phyloP scores from a whole-genome alignment of 371 early-diverging fungal species.

The Dichotomocladium elegans region DNA sequence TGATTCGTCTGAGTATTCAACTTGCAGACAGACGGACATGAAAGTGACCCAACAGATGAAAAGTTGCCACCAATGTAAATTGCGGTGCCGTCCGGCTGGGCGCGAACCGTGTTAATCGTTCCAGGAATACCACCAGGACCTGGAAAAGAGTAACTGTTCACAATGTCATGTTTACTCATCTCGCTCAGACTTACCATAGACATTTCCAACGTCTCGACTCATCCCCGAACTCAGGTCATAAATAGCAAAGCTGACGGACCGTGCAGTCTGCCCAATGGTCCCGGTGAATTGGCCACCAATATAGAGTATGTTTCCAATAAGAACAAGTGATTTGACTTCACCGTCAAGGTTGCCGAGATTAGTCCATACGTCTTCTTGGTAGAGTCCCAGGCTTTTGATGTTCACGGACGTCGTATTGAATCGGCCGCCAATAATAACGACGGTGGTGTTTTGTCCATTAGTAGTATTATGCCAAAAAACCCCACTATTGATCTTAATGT shows the following conservation, averaged over 20 bases:
- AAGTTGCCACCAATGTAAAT: constrained; percentile 54
- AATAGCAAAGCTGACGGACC: constrained; percentile 26
- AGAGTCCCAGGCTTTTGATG: constrained; percentile 20
- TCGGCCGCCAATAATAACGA: constrained; percentile 25
- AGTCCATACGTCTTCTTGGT: constrained; percentile 25
- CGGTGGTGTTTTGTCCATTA: constrained; percentile 8
- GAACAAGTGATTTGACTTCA: constrained; percentile 16
- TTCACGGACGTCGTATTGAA: constrained; percentile 16
- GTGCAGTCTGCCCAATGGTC: not conserved
- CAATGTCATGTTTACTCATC: too few relatives aligned
- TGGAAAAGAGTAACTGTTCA: not conserved
- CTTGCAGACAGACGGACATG: constrained; percentile 38
- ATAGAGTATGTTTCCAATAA: constrained; percentile 18
- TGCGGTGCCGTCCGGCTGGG: constrained; percentile 26
- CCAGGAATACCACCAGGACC: constrained; percentile 20
- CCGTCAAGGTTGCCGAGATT: constrained; percentile 22
- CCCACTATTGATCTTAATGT: constrained; percentile 20
- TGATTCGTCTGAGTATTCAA: constrained; percentile 21
- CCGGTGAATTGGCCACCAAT: constrained; percentile 35
- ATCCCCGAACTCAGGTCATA: constrained; percentile 18
- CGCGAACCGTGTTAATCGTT: constrained; percentile 34
- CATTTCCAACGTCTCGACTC: constrained; percentile 13
- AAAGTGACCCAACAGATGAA: constrained; percentile 32
- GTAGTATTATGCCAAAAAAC: constrained; percentile 31
- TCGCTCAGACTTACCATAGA: constrained; percentile 25